Percentiles rank a stretch among this genome's conserved stretches.
Conservation (phyloP, 139 green algal genomes). For the Chlorella sp. region DNA sequence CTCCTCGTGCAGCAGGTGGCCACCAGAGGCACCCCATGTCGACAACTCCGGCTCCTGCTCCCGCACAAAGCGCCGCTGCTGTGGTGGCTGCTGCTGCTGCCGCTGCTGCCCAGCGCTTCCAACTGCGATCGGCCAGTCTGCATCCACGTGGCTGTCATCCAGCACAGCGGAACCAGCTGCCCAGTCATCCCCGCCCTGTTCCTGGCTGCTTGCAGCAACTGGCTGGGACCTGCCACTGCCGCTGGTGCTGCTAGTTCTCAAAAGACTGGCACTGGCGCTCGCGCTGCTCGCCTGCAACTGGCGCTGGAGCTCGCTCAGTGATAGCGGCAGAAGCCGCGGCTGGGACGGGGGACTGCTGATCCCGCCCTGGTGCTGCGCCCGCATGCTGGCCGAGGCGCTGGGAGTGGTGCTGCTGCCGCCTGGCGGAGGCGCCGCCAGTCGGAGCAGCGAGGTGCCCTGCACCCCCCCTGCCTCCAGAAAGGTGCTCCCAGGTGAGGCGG, state of each 20-base stretch:
- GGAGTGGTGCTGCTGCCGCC: not conserved
- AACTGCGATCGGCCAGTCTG: too few species aligned
- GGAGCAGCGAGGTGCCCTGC: too few species aligned
- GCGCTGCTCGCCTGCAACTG: not conserved
- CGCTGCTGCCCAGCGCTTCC: not conserved
- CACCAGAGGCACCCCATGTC: too few species aligned
- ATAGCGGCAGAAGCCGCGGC: not conserved
- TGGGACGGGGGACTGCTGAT: not conserved
- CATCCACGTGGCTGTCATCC: conserved; percentile 7
- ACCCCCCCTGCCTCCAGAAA: too few species aligned
- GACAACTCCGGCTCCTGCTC: not conserved
- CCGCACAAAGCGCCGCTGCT: not conserved
- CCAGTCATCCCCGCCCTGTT: not conserved
- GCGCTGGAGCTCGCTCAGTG: not conserved
- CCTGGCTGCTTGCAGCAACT: not conserved
- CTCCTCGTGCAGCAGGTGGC: too few species aligned
- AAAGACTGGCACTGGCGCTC: not conserved
- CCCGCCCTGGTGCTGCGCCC: not conserved
- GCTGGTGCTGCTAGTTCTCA: too few species aligned
- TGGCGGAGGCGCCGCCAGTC: too few species aligned
- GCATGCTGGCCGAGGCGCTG: not conserved
- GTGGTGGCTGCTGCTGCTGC: not conserved
- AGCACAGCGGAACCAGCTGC: not conserved
- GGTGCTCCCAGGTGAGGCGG: too few species aligned
- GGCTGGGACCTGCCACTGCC: not conserved